Evolutionary conservation across 1,284 basidiomycete genomes (phyloP).

Genomic region (Vanrija sp.): DNA sequence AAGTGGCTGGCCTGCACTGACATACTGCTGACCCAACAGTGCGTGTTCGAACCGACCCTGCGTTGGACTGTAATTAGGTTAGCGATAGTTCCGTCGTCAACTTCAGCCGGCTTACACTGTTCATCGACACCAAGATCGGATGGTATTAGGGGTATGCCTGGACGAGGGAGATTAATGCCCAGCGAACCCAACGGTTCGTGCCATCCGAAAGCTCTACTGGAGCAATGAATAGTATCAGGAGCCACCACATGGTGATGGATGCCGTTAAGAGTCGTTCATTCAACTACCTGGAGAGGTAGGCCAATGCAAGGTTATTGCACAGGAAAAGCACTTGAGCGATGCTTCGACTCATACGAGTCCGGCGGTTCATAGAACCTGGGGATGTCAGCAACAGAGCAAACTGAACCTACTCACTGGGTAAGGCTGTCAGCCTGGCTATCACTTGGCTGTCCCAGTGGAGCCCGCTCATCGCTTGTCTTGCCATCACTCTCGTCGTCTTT

Average conservation of each 20-base stretch:
- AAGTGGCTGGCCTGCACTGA: constrained; percentile 32
- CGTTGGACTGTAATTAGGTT: constrained; percentile 14
- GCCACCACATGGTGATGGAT: constrained; percentile 27
- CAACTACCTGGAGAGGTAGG: constrained; percentile 25
- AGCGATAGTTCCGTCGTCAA: constrained; percentile 8
- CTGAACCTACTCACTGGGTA: too few species aligned
- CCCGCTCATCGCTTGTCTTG: too few species aligned
- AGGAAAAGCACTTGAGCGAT: constrained; percentile 39
- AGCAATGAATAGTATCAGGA: constrained; percentile 30
- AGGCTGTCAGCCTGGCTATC: too few species aligned
- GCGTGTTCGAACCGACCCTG: constrained; percentile 37
- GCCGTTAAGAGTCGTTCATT: constrained; percentile 24
- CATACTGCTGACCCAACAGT: constrained; percentile 36
- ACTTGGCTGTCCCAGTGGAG: too few species aligned
- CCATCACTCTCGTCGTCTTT: too few species aligned
- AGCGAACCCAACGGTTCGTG: constrained; percentile 21
- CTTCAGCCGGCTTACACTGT: constrained; percentile 13
- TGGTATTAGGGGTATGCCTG: constrained; percentile 23
- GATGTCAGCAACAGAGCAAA: not conserved
- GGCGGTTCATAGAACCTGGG: constrained; percentile 28
- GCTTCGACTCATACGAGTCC: constrained; percentile 35
- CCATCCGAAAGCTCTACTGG: constrained; percentile 24
- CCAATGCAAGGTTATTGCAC: constrained; percentile 34
- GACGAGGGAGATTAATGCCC: constrained; percentile 17
- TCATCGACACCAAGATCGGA: constrained; percentile 32